Percentiles rank a stretch among this genome's conserved stretches.
These are phyloP conservation scores for Hysterangium stoloniferum DNA, from an alignment of 768 basidiomycete genomes.

Conservation along the genomic window DNA sequence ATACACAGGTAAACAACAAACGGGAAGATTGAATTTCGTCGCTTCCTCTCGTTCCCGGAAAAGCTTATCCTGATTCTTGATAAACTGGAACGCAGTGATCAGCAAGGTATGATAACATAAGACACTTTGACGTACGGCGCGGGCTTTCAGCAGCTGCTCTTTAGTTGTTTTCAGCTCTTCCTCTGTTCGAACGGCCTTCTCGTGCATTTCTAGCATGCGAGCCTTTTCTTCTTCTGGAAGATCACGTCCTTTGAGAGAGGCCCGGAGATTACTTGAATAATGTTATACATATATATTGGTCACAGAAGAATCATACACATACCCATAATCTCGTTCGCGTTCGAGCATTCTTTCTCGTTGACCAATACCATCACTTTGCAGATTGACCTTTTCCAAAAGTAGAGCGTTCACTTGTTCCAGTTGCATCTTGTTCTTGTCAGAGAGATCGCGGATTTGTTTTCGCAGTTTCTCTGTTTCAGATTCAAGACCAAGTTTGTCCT, in stretches of 20 bases:
- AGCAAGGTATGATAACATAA: background rate
- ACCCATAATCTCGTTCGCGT: conserved; percentile 83
- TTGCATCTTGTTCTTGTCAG: conserved; percentile 85
- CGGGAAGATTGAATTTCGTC: conserved; percentile 36
- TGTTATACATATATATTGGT: background rate
- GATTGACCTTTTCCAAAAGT: conserved; percentile 83
- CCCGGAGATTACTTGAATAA: conserved; percentile 61
- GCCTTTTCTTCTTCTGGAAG: conserved; percentile 77
- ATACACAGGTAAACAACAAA: conserved; percentile 35
- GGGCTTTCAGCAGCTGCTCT: conserved; percentile 77
- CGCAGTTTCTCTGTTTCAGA: conserved; percentile 55
- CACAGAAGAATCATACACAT: conserved; percentile 16
- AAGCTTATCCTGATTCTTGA: conserved; percentile 85
- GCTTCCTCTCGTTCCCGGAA: conserved; percentile 71
- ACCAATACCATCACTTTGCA: conserved; percentile 87
- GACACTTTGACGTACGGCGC: conserved; percentile 39
- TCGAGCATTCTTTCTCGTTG: conserved; percentile 83
- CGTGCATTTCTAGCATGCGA: conserved; percentile 65
- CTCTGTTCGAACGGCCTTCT: conserved; percentile 64
- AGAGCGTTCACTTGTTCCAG: conserved; percentile 80
- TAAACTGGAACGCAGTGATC: conserved; percentile 48
- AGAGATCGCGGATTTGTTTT: conserved; percentile 60
- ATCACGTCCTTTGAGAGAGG: conserved; percentile 68
- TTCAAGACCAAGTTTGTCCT: conserved; percentile 75
- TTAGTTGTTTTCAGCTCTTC: conserved; percentile 62